Base-by-base conservation (phyloP, 75 land plant species). In the Picea sitchensis region DNA sequence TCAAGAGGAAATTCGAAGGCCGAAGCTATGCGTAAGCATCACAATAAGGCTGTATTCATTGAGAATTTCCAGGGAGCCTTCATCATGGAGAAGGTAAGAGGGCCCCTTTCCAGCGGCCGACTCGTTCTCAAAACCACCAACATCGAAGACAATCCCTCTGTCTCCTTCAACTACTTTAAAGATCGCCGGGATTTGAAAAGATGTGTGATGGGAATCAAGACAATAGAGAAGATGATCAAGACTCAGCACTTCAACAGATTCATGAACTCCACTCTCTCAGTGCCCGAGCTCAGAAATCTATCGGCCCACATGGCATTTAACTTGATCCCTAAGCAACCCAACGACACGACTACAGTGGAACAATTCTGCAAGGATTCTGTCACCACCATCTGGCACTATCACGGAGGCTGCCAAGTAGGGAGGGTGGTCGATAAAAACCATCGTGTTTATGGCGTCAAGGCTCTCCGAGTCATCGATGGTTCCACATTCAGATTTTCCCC, bases 121-220 rank as follows among this genome's bases (percentile, higher is more conserved):
- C 83, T 95, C 15, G 77, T 73, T 78, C 94, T 95, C 56, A 71
- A 38, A 36, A 84, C 61, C 76, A 77, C 61, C 1, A 78, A 94
- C 79, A 87, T 92, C 2, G 79, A 79, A 62, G 92, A 88, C 59
- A 94, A 91, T 79, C 98, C 98, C 1, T 51, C 79, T 9, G 98
- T 95, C 73, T 83, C 92, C 14, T 95, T 95, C 88, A 95, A 95
- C 78, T 95, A 95, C 87, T 95, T 91, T 85, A 61, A 85, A 31
- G 88, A 94, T 7, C 88, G 89, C 8, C 54, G 65, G 41, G 98
- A 95, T 75, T 73, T 94, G 20, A 77, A 74, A 11, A 67, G 90
- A 34, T 95, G 98, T 65, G 96, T 88, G 38, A 76, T 86, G 0
- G 96, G 96, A 18, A 77, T 94, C n/a, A 34, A 47, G 61, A 77